Evolutionary conservation across 805 yeast species (phyloP).

Genomic region (Metschnikowia sp.): DNA sequence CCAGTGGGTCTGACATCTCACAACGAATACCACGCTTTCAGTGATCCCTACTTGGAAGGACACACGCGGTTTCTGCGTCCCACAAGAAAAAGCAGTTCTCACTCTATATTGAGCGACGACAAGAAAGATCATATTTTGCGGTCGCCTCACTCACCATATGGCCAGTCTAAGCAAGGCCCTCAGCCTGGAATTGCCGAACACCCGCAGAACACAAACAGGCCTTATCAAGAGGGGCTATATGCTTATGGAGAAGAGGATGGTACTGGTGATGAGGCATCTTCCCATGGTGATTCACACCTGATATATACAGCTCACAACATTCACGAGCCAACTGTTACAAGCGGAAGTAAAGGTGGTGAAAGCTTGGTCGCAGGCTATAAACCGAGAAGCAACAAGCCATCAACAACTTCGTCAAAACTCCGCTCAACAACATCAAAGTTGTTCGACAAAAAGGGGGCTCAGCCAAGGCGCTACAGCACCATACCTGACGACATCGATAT

Average conservation of each 20-base stretch:
- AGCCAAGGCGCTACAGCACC: constrained; percentile 69
- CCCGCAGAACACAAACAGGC: constrained; percentile 20
- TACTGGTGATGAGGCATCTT: constrained; percentile 28
- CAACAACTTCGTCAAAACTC: constrained; percentile 39
- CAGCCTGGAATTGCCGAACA: constrained; percentile 8
- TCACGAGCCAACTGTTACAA: not conserved
- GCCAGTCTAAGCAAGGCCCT: not conserved
- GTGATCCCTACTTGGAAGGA: constrained; percentile 25
- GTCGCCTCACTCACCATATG: constrained; percentile 13
- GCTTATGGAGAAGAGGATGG: constrained; percentile 26
- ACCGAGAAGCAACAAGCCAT: constrained; percentile 27
- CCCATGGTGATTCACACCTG: constrained; percentile 27
- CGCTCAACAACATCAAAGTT: constrained; percentile 70
- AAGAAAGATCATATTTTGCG: constrained; percentile 7
- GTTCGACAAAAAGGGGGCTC: constrained; percentile 70
- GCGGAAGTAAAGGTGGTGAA: constrained; percentile 3
- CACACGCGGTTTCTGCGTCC: constrained; percentile 12
- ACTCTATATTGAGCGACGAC: constrained; percentile 14
- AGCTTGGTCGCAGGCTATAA: constrained; percentile 1
- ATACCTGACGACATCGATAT: constrained; percentile 59
- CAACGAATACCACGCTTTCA: constrained; percentile 16
- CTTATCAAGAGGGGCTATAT: constrained; percentile 26
- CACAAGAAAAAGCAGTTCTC: constrained; percentile 12
- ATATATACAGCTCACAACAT: constrained; percentile 8
- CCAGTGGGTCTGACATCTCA: constrained; percentile 1